Evolutionary conservation across 169 alveolate genomes (phyloP), one percentile per base, ranked within the genome.

Genomic region (Cyclospora cayetanensis): DNA sequence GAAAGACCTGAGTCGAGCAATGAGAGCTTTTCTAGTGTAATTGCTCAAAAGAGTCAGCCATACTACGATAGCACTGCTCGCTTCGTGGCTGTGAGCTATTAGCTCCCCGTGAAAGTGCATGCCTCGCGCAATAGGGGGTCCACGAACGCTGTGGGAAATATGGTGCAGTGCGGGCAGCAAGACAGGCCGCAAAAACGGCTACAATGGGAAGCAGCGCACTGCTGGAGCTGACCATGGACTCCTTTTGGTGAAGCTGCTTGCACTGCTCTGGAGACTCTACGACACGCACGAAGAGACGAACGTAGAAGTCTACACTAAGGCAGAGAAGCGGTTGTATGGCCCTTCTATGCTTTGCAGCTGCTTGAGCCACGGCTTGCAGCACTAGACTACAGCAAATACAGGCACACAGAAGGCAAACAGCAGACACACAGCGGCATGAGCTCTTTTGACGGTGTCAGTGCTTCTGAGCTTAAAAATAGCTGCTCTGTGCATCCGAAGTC

Each of bases 291-390:
- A 91, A 94, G 27, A 94, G 93, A 43, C 99, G 93, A 39, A 97
- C 95, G 94, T 98, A 98, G 90, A 97, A 98, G 93, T 98, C 99
- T 42, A 97, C 97, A 91, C 97, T 95, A 63, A 94, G 93, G 27
- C 97, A 95, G 46, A 97, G 89, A 52, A 98, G 94, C 7, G 99
- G 99, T 60, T 91, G 95, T 25, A 97, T 95, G 4, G 91, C 95
- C 93, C 94, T 94, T 90, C 98, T 93, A 63, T 92, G 90, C 79
- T 68, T 82, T 34, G 92, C 94, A 9, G 94, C 94, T 27, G 92
- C 76, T 27, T 63, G 41, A 9, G 72, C 46, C 11, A 83, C 90
- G 35, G 94, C 94, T 25, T 91, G 66, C 68, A 91, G 29, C 25
- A 91, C 85, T 4, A 91, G 50, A 43, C 94, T 91, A 70, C 1